phyloP scores from a whole-genome alignment of 352 stramenopile genomes.

The Vaucheria bursata region DNA sequence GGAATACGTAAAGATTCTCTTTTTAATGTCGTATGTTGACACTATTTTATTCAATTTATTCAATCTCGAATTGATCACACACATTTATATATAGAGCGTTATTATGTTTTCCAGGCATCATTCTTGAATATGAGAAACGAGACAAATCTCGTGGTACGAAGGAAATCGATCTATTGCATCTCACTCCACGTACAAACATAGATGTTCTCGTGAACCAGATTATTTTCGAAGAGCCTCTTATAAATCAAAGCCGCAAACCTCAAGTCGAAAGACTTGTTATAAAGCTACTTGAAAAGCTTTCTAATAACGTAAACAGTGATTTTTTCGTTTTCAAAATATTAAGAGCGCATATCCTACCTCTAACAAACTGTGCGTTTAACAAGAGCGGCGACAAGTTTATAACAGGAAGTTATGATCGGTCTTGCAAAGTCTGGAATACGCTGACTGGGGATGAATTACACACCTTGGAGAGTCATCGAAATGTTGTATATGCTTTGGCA shows the following conservation, averaged over 20 bases:
- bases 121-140: conserved; percentile 85
- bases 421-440: conserved; percentile 77
- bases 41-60: neutral
- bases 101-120: too few species aligned
- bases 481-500: conserved; percentile 89
- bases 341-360: conserved; percentile 79
- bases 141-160: conserved; percentile 85
- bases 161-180: conserved; percentile 83
- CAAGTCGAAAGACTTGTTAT: conserved; percentile 82
- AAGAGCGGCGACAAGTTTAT: conserved; percentile 94
- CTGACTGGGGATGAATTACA: conserved; percentile 81
- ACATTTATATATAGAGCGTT: too few species aligned
- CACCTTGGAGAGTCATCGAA: conserved; percentile 84
- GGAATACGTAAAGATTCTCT: neutral
- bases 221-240: conserved; percentile 84
- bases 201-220: conserved; percentile 89
- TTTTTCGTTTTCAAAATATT: conserved; percentile 95
- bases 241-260: conserved; percentile 80
- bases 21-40: neutral
- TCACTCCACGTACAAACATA: conserved; percentile 80
- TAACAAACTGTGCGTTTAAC: conserved; percentile 94
- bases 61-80: neutral
- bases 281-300: conserved; percentile 89
- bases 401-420: conserved; percentile 82
- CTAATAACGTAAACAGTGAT: conserved; percentile 81